phyloP scores from a whole-genome alignment of 768 basidiomycete species.

The Naganishia onofrii region DNA sequence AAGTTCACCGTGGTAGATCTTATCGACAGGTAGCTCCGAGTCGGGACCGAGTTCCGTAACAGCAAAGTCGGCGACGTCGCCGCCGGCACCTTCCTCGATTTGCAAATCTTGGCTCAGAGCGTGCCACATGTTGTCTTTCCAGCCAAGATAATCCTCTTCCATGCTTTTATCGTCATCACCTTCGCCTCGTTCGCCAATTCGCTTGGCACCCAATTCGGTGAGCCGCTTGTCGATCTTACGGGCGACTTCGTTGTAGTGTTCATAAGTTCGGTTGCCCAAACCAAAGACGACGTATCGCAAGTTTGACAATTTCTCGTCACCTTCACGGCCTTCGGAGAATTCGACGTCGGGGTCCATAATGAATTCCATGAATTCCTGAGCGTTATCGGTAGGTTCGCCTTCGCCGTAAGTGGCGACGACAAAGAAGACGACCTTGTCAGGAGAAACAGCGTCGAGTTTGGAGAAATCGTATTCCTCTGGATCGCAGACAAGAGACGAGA shows the following conservation, averaged over 20 bases:
- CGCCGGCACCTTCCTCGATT: slow-evolving; percentile 94
- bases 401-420: slow-evolving; percentile 98
- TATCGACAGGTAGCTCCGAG: slow-evolving; percentile 65
- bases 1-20: slow-evolving; percentile 93
- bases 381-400: slow-evolving; percentile 98
- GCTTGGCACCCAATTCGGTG: slow-evolving; percentile 72
- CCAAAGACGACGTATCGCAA: slow-evolving; percentile 94
- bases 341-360: slow-evolving; percentile 80
- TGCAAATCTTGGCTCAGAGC: slow-evolving; percentile 75
- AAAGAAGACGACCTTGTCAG: slow-evolving; percentile 84
- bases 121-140: slow-evolving; percentile 98
- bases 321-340: slow-evolving; percentile 64
- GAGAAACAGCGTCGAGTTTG: slow-evolving; percentile 84
- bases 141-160: slow-evolving; percentile 99
- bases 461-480: slow-evolving; percentile 99
- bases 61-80: slow-evolving; percentile 87
- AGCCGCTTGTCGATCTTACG: slow-evolving; percentile 72
- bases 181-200: slow-evolving; percentile 87
- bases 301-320: slow-evolving; percentile 69
- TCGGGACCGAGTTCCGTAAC: slow-evolving; percentile 73
- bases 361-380: slow-evolving; percentile 89
- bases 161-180: slow-evolving; percentile 99
- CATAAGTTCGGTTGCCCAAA: slow-evolving; percentile 71
- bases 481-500: slow-evolving; percentile 93
- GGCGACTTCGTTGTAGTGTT: slow-evolving; percentile 91